These are phyloP conservation scores for Acer campestre DNA, from an alignment of 345 rosid genomes.

Conservation along the genomic window DNA sequence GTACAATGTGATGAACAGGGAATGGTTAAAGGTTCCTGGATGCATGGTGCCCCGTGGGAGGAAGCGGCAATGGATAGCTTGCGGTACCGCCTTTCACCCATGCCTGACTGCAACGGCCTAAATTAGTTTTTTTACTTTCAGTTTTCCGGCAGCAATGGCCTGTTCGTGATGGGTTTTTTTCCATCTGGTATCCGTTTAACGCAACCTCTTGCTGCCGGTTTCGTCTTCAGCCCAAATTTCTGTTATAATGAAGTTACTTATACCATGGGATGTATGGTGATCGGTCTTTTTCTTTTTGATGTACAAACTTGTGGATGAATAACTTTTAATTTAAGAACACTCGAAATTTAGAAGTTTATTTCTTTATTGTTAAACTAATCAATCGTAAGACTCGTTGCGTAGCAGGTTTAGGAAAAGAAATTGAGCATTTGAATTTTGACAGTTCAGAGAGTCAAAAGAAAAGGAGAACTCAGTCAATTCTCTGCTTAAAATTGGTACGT, in stretches of 20 bases:
- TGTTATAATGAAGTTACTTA: slow-evolving; percentile 5
- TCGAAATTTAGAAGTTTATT: not conserved
- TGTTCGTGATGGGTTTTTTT: not conserved
- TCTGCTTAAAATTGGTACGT: too few species aligned
- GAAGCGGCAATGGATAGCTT: slow-evolving; percentile 90
- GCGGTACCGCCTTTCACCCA: slow-evolving; percentile 89
- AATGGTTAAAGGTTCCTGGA: slow-evolving; percentile 89
- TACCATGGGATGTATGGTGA: slow-evolving; percentile 8
- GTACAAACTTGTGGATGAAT: slow-evolving; percentile 33
- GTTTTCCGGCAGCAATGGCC: slow-evolving; percentile 14
- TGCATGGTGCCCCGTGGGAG: slow-evolving; percentile 72
- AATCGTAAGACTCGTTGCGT: too few species aligned
- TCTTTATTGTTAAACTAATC: too few species aligned
- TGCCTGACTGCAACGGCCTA: slow-evolving; percentile 69
- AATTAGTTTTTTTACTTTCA: slow-evolving; percentile 19
- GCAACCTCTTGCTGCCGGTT: slow-evolving; percentile 18
- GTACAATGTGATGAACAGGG: slow-evolving; percentile 68
- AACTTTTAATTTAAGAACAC: slow-evolving; percentile 21
- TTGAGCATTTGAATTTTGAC: too few species aligned
- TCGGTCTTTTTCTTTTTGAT: slow-evolving; percentile 3
- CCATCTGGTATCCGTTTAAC: slow-evolving; percentile 4
- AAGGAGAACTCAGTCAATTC: too few species aligned
- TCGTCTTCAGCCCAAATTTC: slow-evolving; percentile 6
- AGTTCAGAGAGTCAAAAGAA: too few species aligned
- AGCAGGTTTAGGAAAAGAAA: too few species aligned